Conservation (phyloP, 805 yeast genomes). For the Diddensiella santjacobensis region DNA sequence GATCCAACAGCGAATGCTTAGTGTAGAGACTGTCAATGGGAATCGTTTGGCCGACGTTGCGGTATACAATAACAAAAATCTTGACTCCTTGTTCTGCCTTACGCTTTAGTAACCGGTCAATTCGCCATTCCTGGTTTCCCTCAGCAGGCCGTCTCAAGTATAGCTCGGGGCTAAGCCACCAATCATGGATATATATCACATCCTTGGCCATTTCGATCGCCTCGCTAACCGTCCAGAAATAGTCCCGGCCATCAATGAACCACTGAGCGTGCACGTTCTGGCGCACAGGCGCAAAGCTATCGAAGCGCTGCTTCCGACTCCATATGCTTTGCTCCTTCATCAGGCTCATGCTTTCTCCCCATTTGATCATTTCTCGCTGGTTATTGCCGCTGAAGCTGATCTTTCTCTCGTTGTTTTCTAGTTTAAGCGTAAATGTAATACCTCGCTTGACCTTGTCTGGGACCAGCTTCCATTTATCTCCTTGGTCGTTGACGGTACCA, state of each 20-base stretch:
- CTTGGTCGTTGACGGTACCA: constrained; percentile 15
- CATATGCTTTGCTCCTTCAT: constrained; percentile 70
- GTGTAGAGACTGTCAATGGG: constrained; percentile 94
- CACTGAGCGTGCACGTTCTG: constrained; percentile 85
- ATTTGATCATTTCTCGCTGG: constrained; percentile 75
- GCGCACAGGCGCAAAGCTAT: constrained; percentile 90
- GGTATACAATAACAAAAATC: constrained; percentile 82
- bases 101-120: constrained; percentile 81
- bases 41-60: constrained; percentile 91
- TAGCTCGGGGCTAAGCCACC: constrained; percentile 97
- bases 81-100: constrained; percentile 95
- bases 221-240: constrained; percentile 92
- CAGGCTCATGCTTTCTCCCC: constrained; percentile 69
- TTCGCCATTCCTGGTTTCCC: constrained; percentile 90
- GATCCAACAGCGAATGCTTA: constrained; percentile 81
- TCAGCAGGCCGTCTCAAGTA: constrained; percentile 91
- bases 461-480: constrained; percentile 1
- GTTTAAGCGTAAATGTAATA: constrained; percentile 25
- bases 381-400: constrained; percentile 53
- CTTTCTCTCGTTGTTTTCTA: constrained; percentile 42
- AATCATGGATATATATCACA: constrained; percentile 90
- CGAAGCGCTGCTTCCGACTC: constrained; percentile 73
- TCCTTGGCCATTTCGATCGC: constrained; percentile 93
- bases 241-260: constrained; percentile 95
- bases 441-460: constrained; percentile 13